Evolutionary conservation across 2,329 filamentous ascomycete genomes (phyloP), one percentile per base, ranked within the genome.

Genomic region (Neofusicoccum laricinum): DNA sequence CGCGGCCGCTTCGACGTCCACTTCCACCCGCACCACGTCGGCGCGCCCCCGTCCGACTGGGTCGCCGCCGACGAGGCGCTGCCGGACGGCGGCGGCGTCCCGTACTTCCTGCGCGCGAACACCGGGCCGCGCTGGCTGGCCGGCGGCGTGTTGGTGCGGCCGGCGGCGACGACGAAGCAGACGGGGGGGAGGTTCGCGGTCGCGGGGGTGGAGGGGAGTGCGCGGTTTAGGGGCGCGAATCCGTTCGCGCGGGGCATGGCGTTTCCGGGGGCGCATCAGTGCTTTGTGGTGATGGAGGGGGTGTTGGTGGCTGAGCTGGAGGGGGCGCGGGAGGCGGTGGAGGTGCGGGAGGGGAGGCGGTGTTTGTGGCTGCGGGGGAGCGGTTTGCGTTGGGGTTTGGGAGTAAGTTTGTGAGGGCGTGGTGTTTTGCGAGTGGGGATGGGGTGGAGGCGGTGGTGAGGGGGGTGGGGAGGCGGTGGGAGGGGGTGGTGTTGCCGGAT

Each of bases 1-100:
- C 81, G 25, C 19, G 82, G 84, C 46, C 77, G 81, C 14, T 86
- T 83, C 69, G 85, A 87, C 67, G 84, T 87, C 61, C 75, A 85
- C 2, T 85, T 84, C 58, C 77, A 78, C 53, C 79, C 80, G 4
- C 76, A 84, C 59, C 82, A 84, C 66, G 65, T 79, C 38, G 77
- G 80, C 0, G 82, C 81, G 1, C 79, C 77, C 12, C 75, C 81
- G 0, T 8, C 41, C 30, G 57, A 61, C 2, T 61, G 57, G 41
- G 72, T 70, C 2, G 77, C 79, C 0, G 70, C 69, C 1, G 82
- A 84, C 53, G 78, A 77, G 32, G 58, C 49, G n/a, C 71, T 84
- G 2, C 78, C 81, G 0, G 78, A 73, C 0, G 69, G 69, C 4
- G 65, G 75, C 15, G 70, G 78, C n/a, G n/a, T n/a, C 65, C 77